A percentile compares a stretch with the other conserved stretches of the same genome.
Evolutionary conservation across 441 rosid genomes (phyloP).

Genomic region (Geranium incanum): DNA sequence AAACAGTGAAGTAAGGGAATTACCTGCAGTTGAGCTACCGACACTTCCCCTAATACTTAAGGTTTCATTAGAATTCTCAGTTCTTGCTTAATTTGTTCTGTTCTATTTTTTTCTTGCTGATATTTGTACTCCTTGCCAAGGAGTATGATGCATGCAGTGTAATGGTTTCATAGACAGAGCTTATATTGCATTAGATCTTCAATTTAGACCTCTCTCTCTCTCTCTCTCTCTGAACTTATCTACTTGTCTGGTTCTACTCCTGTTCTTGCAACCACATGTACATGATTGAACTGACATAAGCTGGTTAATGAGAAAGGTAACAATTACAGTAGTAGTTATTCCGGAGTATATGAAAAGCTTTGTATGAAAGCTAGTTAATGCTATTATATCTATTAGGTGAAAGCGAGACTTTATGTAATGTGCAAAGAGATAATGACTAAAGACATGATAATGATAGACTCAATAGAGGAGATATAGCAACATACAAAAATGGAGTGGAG

Average conservation of each 20-base stretch:
- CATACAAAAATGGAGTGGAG: neutral
- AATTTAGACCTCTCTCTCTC: neutral
- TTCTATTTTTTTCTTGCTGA: slow-evolving; percentile 2
- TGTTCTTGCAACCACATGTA: neutral
- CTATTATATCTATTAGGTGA: neutral
- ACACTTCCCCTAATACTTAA: slow-evolving; percentile 84
- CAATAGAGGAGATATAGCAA: neutral
- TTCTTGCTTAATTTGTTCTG: slow-evolving; percentile 4
- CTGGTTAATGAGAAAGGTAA: neutral
- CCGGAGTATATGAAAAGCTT: neutral
- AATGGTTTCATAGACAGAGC: neutral
- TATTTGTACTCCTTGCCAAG: neutral
- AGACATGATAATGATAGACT: too few relatives aligned
- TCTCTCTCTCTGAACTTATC: neutral
- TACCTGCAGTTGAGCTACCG: slow-evolving; percentile 91
- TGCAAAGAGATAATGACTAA: neutral
- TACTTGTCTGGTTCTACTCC: neutral
- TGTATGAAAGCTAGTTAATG: neutral
- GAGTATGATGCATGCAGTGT: neutral
- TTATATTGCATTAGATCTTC: neutral
- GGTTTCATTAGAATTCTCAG: slow-evolving; percentile 38
- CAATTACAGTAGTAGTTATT: neutral
- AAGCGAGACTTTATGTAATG: neutral
- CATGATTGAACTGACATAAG: neutral
- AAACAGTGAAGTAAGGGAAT: slow-evolving; percentile 80